Conservation (phyloP, 345 rosid genomes). For the Turnera subulata region DNA sequence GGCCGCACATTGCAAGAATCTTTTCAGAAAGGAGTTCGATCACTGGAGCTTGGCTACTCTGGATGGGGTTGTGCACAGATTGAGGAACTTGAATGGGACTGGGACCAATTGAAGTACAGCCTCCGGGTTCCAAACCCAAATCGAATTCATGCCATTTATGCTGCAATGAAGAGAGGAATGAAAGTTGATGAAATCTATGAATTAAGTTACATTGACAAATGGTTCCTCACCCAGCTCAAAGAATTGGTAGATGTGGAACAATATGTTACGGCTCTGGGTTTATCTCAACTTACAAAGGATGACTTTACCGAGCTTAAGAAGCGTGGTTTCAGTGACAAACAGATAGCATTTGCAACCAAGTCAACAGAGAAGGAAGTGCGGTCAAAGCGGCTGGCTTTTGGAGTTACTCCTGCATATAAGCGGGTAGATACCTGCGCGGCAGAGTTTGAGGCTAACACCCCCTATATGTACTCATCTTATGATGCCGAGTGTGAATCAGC, state of each 20-base stretch:
- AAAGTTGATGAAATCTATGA: slow-evolving; percentile 77
- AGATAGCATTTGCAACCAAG: slow-evolving; percentile 87
- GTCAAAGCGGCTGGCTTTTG: slow-evolving; percentile 50
- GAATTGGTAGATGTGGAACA: slow-evolving; percentile 91
- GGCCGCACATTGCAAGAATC: slow-evolving; percentile 98
- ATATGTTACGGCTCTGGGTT: slow-evolving; percentile 52
- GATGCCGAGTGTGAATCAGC: slow-evolving; percentile 93
- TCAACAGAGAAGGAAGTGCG: slow-evolving; percentile 85
- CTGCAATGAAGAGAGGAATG: slow-evolving; percentile 97
- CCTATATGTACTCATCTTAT: slow-evolving; percentile 93
- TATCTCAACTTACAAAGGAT: slow-evolving; percentile 70
- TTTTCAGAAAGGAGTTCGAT: slow-evolving; percentile 87
- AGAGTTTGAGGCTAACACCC: slow-evolving; percentile 95
- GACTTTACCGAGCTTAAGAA: slow-evolving; percentile 75
- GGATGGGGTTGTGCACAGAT: slow-evolving; percentile 89
- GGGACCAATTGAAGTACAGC: slow-evolving; percentile 82
- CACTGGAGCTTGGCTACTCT: slow-evolving; percentile 73
- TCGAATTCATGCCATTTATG: slow-evolving; percentile 77
- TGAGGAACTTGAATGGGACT: slow-evolving; percentile 86
- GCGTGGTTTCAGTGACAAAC: slow-evolving; percentile 91
- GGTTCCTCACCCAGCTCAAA: slow-evolving; percentile 90
- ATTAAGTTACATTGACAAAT: slow-evolving; percentile 79
- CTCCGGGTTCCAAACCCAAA: slow-evolving; percentile 90
- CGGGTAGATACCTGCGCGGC: slow-evolving; percentile 99
- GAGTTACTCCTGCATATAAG: slow-evolving; percentile 82